Evolutionary conservation across 2,329 filamentous ascomycete species (phyloP).

Genomic region (Tolypocladium endophyticum): DNA sequence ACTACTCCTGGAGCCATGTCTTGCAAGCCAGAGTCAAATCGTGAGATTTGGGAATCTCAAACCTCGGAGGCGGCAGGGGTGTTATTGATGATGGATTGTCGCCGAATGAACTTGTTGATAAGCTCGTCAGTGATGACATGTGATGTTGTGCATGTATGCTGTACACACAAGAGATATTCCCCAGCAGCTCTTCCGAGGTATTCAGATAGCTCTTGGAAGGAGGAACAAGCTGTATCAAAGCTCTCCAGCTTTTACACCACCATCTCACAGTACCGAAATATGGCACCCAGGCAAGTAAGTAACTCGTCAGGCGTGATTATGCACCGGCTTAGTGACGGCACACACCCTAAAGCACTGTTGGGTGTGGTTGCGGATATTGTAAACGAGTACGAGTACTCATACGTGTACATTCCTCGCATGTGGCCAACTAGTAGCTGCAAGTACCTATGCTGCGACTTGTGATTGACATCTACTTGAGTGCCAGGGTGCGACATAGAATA

Average conservation of each 20-base stretch:
- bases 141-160: neutral
- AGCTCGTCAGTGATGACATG: neutral
- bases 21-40: neutral
- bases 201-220: neutral
- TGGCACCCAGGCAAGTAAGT: neutral
- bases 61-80: neutral
- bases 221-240: neutral
- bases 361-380: neutral
- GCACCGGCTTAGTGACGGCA: neutral
- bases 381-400: neutral
- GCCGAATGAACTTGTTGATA: neutral
- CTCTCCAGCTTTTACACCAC: neutral
- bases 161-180: neutral
- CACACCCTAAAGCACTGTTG: neutral
- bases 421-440: no score
- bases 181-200: neutral
- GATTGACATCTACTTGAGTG: neutral
- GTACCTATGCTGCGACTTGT: neutral
- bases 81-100: neutral
- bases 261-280: neutral
- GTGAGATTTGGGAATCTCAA: no score
- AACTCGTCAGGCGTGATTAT: neutral
- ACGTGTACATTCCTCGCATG: neutral
- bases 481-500: neutral
- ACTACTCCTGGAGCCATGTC: neutral